Evolutionary conservation across 192 early-diverging fungal species (phyloP), one percentile per base, ranked within the genome.

Genomic region (Backusella macrospora): DNA sequence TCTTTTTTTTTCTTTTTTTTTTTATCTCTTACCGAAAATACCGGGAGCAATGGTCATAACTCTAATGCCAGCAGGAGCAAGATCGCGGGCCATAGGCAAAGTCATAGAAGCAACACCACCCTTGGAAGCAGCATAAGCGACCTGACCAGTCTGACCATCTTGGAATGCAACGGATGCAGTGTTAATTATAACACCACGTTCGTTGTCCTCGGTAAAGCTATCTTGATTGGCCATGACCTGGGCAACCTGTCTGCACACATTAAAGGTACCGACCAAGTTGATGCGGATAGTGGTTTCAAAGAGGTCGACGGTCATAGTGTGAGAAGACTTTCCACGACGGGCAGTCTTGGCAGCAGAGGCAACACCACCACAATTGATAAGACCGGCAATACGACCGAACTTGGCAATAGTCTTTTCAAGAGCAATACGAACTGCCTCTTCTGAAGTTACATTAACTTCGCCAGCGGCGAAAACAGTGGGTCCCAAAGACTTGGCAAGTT

Each of bases 31-130:
- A 72, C 71, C 59, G 26, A 72, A 72, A 37, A 62, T 59, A 34
- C 85, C 85, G 18, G 84, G 83, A 39, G 85, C 83, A 67, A 86
- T 81, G 4, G 73, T 68, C 34, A 80, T 76, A 62, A 85, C 85
- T 42, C 87, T 81, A 47, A 87, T 76, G 59, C 83, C 80, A 52
- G 70, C 64, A 18, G 76, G 77, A 52, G 87, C 79, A 63, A 87
- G 67, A 70, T 87, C 86, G 23, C 85, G 76, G 6, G 87, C 86
- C 81, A 89, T 80, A 10, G 87, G 87, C 9, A 89, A 49, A 18
- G 87, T 87, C 81, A 87, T 82, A 13, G 77, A 70, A 55, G 87
- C 81, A 23, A 88, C 81, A 72, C 84, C 87, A 68, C 42, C 87
- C 72, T 80, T 80, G 5, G 78, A 80, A 4, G 78, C 75, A 68